Conservation (phyloP, 352 stramenopile species). For the Pythium guiyangense region DNA sequence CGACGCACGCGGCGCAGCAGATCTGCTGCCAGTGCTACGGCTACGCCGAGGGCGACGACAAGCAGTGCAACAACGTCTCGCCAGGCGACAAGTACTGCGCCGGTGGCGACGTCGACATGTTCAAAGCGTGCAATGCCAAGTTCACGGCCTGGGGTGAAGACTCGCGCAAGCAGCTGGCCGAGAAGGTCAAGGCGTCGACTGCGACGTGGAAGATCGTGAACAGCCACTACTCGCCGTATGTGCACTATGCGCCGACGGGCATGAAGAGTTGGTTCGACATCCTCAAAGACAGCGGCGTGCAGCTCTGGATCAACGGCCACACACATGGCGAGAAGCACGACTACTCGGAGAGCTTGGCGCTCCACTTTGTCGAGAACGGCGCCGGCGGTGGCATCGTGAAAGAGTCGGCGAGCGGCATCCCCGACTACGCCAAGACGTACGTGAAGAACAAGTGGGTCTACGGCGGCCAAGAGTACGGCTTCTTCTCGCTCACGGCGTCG, state of each 20-base stretch:
- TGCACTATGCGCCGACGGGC: slow-evolving; percentile 52
- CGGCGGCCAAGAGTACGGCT: slow-evolving; percentile 61
- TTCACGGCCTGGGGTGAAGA: slow-evolving; percentile 68
- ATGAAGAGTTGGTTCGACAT: slow-evolving; percentile 66
- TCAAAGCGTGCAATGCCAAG: slow-evolving; percentile 51
- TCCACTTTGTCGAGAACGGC: slow-evolving; percentile 78
- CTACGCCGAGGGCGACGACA: slow-evolving; percentile 45
- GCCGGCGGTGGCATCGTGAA: slow-evolving; percentile 78
- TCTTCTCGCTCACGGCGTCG: slow-evolving; percentile 58
- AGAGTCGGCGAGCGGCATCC: slow-evolving; percentile 71
- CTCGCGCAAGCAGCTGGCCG: slow-evolving; percentile 47
- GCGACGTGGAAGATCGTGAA: slow-evolving; percentile 87
- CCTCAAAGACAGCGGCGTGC: slow-evolving; percentile 39
- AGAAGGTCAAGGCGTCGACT: slow-evolving; percentile 47
- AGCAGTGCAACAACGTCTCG: slow-evolving; percentile 43
- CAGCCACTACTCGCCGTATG: slow-evolving; percentile 74
- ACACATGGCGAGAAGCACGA: slow-evolving; percentile 80
- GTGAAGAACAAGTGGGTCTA: slow-evolving; percentile 60
- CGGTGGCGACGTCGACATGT: slow-evolving; percentile 51
- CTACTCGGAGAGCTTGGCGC: slow-evolving; percentile 29
- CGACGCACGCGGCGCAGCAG: slow-evolving; percentile 57
- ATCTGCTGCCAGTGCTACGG: slow-evolving; percentile 85
- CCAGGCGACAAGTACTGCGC: slow-evolving; percentile 45
- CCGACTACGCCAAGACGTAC: slow-evolving; percentile 30
- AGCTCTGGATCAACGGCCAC: slow-evolving; percentile 71